phyloP scores from a whole-genome alignment of 75 land plant species.

The Chamaecyparis obtusa region DNA sequence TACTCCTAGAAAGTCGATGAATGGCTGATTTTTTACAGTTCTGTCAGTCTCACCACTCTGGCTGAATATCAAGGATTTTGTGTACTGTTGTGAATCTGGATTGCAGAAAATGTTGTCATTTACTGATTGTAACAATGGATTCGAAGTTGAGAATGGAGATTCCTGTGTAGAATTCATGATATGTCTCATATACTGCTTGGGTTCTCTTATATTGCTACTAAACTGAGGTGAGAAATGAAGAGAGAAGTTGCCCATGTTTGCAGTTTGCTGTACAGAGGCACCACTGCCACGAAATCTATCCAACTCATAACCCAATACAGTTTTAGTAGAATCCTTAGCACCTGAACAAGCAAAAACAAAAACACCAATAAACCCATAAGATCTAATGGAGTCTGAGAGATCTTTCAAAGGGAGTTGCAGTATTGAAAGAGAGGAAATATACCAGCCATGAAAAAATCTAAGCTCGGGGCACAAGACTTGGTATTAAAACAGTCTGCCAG shows the following conservation, averaged over 20 bases:
- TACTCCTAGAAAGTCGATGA: constrained; percentile 41
- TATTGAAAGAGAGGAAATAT: background rate
- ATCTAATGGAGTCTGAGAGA: background rate
- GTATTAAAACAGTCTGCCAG: background rate
- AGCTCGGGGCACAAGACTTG: background rate
- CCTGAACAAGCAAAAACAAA: background rate
- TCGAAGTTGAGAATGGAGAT: background rate
- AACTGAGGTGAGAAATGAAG: background rate
- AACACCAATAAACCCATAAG: background rate
- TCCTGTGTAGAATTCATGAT: background rate
- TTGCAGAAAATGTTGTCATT: background rate
- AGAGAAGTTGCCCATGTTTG: background rate
- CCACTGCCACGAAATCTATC: background rate
- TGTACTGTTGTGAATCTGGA: background rate
- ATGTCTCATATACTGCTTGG: background rate
- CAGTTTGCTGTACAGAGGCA: background rate
- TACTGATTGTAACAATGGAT: background rate
- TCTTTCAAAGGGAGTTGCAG: background rate
- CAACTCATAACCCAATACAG: background rate
- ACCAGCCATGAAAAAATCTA: background rate
- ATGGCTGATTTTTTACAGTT: constrained; percentile 10
- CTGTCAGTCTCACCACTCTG: background rate
- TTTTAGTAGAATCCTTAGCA: background rate
- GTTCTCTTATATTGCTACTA: background rate
- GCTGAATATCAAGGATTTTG: background rate